Conservation (phyloP, 2,329 filamentous ascomycete genomes). For the Talaromyces rugulosus region DNA sequence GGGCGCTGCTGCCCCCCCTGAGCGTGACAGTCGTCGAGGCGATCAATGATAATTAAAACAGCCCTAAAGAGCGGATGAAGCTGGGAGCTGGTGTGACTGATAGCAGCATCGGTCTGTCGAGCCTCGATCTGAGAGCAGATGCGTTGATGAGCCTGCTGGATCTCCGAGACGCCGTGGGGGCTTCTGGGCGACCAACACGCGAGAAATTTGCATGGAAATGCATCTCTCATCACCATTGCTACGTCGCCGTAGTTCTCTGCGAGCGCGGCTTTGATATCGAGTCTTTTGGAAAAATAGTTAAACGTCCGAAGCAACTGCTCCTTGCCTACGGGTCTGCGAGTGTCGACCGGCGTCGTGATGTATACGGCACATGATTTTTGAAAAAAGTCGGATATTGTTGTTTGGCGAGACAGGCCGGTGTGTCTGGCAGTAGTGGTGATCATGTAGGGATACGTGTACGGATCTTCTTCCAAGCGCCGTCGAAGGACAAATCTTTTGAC, state of each 20-base stretch:
- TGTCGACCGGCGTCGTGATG: background rate
- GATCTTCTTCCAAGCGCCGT: background rate
- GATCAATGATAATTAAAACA: background rate
- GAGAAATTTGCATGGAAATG: constrained; percentile 4
- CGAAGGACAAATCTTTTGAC: background rate
- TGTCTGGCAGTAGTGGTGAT: background rate
- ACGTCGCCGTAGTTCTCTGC: background rate
- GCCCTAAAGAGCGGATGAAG: constrained; percentile 2
- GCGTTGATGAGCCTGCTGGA: background rate
- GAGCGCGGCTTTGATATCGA: background rate
- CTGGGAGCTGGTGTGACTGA: background rate
- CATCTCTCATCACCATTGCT: background rate
- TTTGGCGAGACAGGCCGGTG: background rate
- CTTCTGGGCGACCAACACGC: background rate
- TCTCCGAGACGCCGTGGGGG: background rate
- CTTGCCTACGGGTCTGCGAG: background rate
- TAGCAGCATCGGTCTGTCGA: background rate
- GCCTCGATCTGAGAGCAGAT: background rate
- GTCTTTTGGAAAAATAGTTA: background rate
- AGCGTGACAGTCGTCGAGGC: background rate
- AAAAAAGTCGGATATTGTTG: background rate
- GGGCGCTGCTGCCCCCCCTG: background rate
- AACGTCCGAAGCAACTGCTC: background rate
- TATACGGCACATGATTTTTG: background rate
- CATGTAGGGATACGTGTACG: background rate